Base-by-base conservation (phyloP, 23 red algal species). In the Gracilaria gracilis region DNA sequence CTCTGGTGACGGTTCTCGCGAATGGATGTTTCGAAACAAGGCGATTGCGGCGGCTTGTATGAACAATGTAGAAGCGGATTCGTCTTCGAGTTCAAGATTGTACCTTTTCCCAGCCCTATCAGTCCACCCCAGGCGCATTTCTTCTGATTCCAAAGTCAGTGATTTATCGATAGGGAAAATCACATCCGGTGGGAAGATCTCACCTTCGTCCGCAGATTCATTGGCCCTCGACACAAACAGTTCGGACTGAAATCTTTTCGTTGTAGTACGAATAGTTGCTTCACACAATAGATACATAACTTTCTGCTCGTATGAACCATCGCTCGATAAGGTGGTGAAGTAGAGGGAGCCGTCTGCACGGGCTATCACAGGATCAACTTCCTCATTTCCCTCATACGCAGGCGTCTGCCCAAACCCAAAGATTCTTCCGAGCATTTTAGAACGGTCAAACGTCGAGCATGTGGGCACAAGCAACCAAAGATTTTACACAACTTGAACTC, bases 1-100 rank as follows among this genome's bases (percentile, higher is more conserved):
- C 36, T 65, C 87, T 44, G 87, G 15, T 25, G 51, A 47, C 5
- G 87, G 87, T 3, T 29, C 23, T 28, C 58, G 19, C 14, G 87
- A 90, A 31, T 90, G 87, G 24, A 90, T 81, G 62, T 33, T 80
- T 61, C 81, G 73, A 79, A 80, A 90, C 54, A 90, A 81, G 55
- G 74, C 87, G 34, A 25, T 61, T 44, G 87, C 55, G 21, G 81
- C 36, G 35, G 87, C 58, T 34, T 48, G 33, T 4, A 49, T 23
- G 39, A 90, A 71, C 49, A 81, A 23, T n/a, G 35, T 76, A 5
- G 54, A 46, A 66, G 54, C 54, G 38, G 53, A 28, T 67, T 79
- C 73, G 38, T 81, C 87, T 23, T 90, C 87, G 57, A 90, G 61
- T 35, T 90, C 87, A 27, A 90, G 29, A 32, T 80, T 80, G 59